Evolutionary conservation across 306 rosid genomes (phyloP).

Genomic region (Mimosa pudica): DNA sequence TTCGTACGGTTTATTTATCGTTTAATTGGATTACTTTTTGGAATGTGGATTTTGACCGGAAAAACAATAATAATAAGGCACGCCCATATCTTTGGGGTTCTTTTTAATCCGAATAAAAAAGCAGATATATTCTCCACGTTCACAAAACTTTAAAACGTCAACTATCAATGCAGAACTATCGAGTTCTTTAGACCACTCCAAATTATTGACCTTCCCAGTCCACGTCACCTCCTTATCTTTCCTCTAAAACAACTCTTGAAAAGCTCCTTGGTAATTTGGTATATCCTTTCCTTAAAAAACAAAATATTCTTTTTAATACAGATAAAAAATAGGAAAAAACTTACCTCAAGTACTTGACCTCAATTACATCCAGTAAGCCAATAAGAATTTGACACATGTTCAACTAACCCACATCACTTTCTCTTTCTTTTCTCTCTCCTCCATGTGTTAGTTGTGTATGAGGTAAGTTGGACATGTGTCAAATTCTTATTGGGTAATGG

Average conservation of each 20-base stretch:
- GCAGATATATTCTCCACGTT: slow-evolving; percentile 51
- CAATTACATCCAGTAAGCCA: too few species aligned
- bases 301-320: not conserved
- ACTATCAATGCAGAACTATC: slow-evolving; percentile 37
- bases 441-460: too few species aligned
- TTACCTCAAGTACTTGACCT: too few species aligned
- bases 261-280: not conserved
- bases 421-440: too few species aligned
- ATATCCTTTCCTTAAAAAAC: too few species aligned
- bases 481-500: too few species aligned
- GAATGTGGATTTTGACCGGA: slow-evolving; percentile 12
- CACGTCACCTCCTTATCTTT: slow-evolving; percentile 39
- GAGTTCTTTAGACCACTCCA: slow-evolving; percentile 36
- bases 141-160: slow-evolving; percentile 40
- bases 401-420: too few species aligned
- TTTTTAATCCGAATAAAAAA: slow-evolving; percentile 14
- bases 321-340: too few species aligned
- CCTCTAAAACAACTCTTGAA: not conserved
- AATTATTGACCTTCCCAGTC: slow-evolving; percentile 44
- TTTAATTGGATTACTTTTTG: slow-evolving; percentile 12
- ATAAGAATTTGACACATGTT: too few species aligned
- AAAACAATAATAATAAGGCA: slow-evolving; percentile 6
- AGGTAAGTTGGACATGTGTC: too few species aligned
- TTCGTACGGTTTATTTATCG: not conserved
- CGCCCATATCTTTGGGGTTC: slow-evolving; percentile 12